Percentiles rank a stretch among this genome's conserved stretches.
Evolutionary conservation across 179 eudicot genomes (phyloP).

Genomic region (Beta corolliflora): DNA sequence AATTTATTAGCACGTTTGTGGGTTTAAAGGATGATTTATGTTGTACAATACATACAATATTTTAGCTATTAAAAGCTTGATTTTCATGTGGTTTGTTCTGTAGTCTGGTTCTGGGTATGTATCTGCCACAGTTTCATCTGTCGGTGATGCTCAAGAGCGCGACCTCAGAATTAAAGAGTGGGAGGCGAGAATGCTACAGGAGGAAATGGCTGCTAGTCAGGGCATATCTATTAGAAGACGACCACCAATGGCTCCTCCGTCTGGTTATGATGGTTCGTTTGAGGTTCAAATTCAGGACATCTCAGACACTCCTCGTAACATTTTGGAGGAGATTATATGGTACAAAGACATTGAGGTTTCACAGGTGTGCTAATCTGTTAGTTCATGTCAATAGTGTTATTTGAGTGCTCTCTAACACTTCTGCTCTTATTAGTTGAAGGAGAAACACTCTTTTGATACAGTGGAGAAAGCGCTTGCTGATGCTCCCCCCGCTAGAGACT

Average conservation of each 20-base stretch:
- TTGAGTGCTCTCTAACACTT: constrained; percentile 3
- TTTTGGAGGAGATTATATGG: constrained; percentile 96
- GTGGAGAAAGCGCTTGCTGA: constrained; percentile 49
- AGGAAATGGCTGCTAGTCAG: constrained; percentile 73
- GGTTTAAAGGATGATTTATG: background rate
- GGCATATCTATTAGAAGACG: constrained; percentile 86
- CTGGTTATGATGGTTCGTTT: constrained; percentile 76
- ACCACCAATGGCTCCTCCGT: constrained; percentile 76
- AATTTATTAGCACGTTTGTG: background rate
- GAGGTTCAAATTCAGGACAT: constrained; percentile 64
- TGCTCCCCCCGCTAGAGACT: constrained; percentile 79
- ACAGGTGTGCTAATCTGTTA: constrained; percentile 42
- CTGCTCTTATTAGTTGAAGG: constrained; percentile 57
- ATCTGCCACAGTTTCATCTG: constrained; percentile 35
- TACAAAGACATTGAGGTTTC: constrained; percentile 79
- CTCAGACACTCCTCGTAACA: constrained; percentile 67
- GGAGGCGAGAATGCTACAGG: constrained; percentile 65
- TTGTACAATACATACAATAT: background rate
- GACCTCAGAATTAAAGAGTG: constrained; percentile 67
- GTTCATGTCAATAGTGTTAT: background rate
- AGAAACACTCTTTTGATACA: constrained; percentile 48
- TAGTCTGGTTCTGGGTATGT: constrained; percentile 53
- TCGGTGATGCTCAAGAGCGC: constrained; percentile 40
- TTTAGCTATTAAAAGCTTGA: background rate
- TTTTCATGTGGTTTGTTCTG: background rate